Evolutionary conservation across 225 moss, liverwort and hornwort genomes (phyloP), one percentile per base, ranked within the genome.

Genomic region (Neckera pumila): DNA sequence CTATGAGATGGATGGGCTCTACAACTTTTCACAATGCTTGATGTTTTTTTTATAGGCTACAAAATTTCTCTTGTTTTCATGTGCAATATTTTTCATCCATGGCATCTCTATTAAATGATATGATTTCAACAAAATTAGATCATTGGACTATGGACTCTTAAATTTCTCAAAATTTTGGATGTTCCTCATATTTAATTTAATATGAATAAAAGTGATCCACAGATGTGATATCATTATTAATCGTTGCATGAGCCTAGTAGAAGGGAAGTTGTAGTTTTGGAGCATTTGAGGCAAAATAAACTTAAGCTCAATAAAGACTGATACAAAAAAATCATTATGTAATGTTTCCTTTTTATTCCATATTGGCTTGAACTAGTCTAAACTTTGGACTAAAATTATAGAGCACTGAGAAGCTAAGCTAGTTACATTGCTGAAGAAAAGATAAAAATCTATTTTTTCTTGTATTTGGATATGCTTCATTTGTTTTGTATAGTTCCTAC

Each of bases 181-280:
- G 40, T 26, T 71, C 15, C 0, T 9, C 42, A 26, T 26, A 15
- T 71, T 42, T 5, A 42, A 71, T 42, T 25, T 26, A 40, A 40
- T 70, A 40, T 26, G 9, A 15, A 71, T 4, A 14, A 70, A 40
- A 25, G 1, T 70, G 14, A 70, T 40, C 0, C 0, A 0, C 4
- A 3, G 1, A 8, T 26, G 8, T 2, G 6, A 23, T 42, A 42
- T 42, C 26, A 71, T 40, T 26, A 42, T 42, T 40, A n/a, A 22
- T 7, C 3, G 0, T 38, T 67, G 38, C 21, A 7, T 38, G 23
- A 13, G 7, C 4, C 12, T 13, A 12, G 3, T 67, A 38, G 67
- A 7, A 38, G 0, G 5, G 1, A 42, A 40, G 5, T 42, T 71
- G 3, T 26, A 71, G 9, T 15, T 42, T 42, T 26, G 26, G 15